A percentile compares a stretch with the other conserved stretches of the same genome.
Evolutionary conservation across 1,139 yeast genomes (phyloP).

Genomic region (Zhuliangozyma blackwelliae): DNA sequence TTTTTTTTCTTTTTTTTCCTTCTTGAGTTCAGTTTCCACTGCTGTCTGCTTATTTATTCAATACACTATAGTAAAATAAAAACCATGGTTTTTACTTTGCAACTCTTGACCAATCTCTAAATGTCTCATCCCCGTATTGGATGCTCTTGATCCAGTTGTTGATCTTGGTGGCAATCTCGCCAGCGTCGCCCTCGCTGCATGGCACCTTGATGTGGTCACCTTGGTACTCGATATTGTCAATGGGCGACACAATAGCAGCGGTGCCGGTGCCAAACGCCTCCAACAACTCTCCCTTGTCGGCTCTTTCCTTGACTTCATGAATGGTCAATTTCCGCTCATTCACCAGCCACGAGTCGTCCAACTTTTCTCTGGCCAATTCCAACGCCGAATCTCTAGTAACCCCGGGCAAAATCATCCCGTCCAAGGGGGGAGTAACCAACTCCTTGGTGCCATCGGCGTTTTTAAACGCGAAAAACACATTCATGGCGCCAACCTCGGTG

Average conservation of each 20-base stretch:
- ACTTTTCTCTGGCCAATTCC: constrained; percentile 66
- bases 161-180: constrained; percentile 71
- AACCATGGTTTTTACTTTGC: constrained; percentile 18
- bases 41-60: no score
- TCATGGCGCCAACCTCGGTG: constrained; percentile 98
- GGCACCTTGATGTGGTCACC: constrained; percentile 74
- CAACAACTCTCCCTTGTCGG: constrained; percentile 73
- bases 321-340: constrained; percentile 82
- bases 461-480: constrained; percentile 80
- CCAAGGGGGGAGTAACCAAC: constrained; percentile 92
- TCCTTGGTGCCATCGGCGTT: constrained; percentile 77
- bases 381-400: constrained; percentile 91
- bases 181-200: constrained; percentile 73
- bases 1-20: no score
- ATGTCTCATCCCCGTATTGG: constrained; percentile 80
- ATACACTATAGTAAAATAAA: not conserved
- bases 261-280: constrained; percentile 98
- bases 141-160: constrained; percentile 82
- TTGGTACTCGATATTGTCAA: constrained; percentile 77
- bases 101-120: constrained; percentile 57
- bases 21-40: no score
- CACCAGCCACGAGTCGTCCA: constrained; percentile 72
- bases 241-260: constrained; percentile 95
- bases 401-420: constrained; percentile 95
- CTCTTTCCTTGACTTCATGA: constrained; percentile 70